Percentiles rank a stretch among this genome's conserved stretches.
Evolutionary conservation across 1,139 yeast species (phyloP).

Genomic region (Sporopachydermia cereana): DNA sequence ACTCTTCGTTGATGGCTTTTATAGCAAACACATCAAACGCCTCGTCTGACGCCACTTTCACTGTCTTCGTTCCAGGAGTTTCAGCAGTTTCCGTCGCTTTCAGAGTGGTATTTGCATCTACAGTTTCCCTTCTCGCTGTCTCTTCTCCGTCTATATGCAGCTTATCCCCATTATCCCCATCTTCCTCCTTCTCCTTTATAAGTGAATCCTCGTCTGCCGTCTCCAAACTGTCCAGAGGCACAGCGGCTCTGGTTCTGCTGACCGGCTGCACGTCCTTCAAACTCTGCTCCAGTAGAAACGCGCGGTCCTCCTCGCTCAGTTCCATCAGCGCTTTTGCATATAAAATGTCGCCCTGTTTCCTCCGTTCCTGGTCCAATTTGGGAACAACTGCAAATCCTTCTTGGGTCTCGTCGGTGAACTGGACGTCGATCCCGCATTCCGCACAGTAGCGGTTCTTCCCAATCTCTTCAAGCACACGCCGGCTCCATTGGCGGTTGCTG

Average conservation of each 20-base stretch:
- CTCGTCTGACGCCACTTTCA: no score
- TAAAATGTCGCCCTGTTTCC: not conserved
- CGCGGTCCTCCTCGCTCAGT: not conserved
- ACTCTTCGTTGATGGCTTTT: not conserved
- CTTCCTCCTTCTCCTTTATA: no score
- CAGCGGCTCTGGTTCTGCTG: not conserved
- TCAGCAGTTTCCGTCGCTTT: not conserved
- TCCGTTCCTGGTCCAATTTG: not conserved
- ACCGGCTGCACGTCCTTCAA: not conserved
- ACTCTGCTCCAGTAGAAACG: not conserved
- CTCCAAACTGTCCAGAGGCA: not conserved
- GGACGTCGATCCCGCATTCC: not conserved
- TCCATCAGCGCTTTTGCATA: not conserved
- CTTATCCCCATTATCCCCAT: no score
- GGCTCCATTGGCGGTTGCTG: not conserved
- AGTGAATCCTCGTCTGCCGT: no score
- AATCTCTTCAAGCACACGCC: not conserved
- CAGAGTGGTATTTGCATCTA: not conserved
- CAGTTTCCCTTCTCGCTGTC: not conserved
- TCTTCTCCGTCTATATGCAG: no score
- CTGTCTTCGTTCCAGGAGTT: no score
- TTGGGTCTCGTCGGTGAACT: not conserved
- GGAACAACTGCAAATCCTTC: constrained; percentile 2
- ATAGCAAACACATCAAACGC: no score
- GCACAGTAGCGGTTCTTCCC: not conserved